These are phyloP conservation scores for Basidiobolus meristosporus DNA, from an alignment of 371 early-diverging fungal genomes.

Conservation along the genomic window DNA sequence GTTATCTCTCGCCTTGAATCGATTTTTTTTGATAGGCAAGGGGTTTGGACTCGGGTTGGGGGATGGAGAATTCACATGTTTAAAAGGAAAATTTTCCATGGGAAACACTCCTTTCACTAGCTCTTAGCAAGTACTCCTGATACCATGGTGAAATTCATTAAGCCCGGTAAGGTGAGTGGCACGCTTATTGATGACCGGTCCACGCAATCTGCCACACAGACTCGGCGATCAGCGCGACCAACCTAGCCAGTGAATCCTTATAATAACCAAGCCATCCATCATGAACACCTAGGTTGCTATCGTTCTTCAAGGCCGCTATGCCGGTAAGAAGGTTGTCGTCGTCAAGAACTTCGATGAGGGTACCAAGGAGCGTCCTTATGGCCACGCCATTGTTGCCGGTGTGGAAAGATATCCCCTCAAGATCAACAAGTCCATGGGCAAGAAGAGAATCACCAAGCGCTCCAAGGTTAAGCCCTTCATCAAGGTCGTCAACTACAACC, in stretches of 20 bases:
- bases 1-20: no score
- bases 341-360: constrained; percentile 85
- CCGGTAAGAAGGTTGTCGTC: constrained; percentile 98
- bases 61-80: no score
- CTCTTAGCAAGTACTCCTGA: no score
- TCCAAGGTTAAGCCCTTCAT: constrained; percentile 95
- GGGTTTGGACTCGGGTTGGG: no score
- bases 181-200: no score
- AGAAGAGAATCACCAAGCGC: constrained; percentile 87
- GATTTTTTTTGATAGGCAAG: no score
- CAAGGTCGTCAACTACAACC: constrained; percentile 96
- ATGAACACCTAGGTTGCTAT: constrained; percentile 63
- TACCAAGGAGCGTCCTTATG: constrained; percentile 83
- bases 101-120: no score
- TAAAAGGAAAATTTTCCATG: no score
- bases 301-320: constrained; percentile 90
- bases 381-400: constrained; percentile 94
- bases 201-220: no score
- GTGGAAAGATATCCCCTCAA: constrained; percentile 90
- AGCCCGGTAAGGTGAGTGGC: constrained; percentile 8
- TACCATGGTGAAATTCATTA: constrained; percentile 5
- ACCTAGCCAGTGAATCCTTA: no score
- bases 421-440: constrained; percentile 85
- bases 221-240: no score
- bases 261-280: neutral